These are phyloP conservation scores for Ophiocordyceps robertsii DNA, from an alignment of 2,329 filamentous ascomycete species.

Conservation along the genomic window DNA sequence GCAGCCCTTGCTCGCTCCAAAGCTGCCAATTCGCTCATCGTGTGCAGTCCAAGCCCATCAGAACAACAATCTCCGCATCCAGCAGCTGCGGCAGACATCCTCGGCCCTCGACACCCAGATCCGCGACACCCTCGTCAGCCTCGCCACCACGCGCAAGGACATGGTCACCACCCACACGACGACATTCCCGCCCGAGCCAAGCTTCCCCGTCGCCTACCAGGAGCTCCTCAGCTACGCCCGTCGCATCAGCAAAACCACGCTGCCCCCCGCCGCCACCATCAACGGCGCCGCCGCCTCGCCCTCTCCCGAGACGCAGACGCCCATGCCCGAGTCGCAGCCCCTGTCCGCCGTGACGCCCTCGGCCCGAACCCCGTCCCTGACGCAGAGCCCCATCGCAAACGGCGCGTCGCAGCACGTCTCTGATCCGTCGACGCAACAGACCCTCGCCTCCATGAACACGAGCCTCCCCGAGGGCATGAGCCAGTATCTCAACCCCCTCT, in stretches of 20 bases:
- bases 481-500: slow-evolving; percentile 40
- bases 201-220: slow-evolving; percentile 49
- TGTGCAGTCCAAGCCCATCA: slow-evolving; percentile 57
- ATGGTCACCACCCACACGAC: slow-evolving; percentile 51
- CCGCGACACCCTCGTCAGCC: slow-evolving; percentile 52
- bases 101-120: slow-evolving; percentile 57
- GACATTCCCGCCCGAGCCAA: slow-evolving; percentile 34
- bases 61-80: slow-evolving; percentile 56
- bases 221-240: slow-evolving; percentile 68
- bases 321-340: slow-evolving; percentile 15
- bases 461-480: slow-evolving; percentile 34
- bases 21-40: neutral
- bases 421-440: slow-evolving; percentile 20
- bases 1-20: neutral
- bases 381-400: slow-evolving; percentile 21
- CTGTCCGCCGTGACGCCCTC: slow-evolving; percentile 17
- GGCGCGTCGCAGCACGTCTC: slow-evolving; percentile 14
- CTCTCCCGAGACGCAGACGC: slow-evolving; percentile 16
- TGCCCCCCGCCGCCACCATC: slow-evolving; percentile 47
- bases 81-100: slow-evolving; percentile 53
- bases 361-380: slow-evolving; percentile 18
- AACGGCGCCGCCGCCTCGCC: slow-evolving; percentile 18
- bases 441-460: slow-evolving; percentile 18
- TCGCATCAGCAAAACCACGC: slow-evolving; percentile 66
- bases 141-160: slow-evolving; percentile 61